Base-by-base conservation (phyloP, 176 grass and related monocot genomes). In the Oryza glumipatula region DNA sequence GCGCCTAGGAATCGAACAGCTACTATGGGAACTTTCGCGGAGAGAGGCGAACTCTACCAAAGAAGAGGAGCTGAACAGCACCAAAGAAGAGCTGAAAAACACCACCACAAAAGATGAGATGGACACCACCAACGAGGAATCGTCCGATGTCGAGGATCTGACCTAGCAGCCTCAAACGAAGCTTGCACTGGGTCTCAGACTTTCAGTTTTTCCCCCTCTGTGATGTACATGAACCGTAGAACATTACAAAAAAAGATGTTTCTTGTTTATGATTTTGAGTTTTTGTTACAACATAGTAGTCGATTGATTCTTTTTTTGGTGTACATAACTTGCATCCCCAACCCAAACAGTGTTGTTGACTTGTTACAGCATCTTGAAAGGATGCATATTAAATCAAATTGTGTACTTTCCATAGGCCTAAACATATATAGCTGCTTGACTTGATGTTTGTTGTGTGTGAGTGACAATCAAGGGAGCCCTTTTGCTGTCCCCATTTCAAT, bases 11-110 rank as follows among this genome's bases (percentile, higher is more conserved):
- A 91, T 99, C 44, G 96, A 96, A 74, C 89, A 92, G 14, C 83
- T 90, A 32, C 26, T 98, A 17, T 96, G 96, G 96, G 96, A 94
- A 76, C 79, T 91, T 63, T 96, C 88, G 39, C 87, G 89, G 39
- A 87, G 72, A 1, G 94, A 91, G 79, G 66, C 73, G 44, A 81
- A 91, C 30, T 12, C 43, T 60, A 10, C 39, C 0, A 85, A 78
- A 78, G 36, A 78, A 78, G 36, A 9, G 7, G 63, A 63, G 65
- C 39, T 81, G 21, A 77, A 90, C 58, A 23, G 8, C 3, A 61
- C 21, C 56, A 61, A 76, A 46, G 68, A 36, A 11, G 64, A 66
- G 17, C 16, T 21, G 16, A 8, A 58, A 21, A 58, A 21, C 19
- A 61, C 8, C 19, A 61, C 8, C 21, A 61, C 58, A 21, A 22